A percentile compares a stretch with the other conserved stretches of the same genome.
Evolutionary conservation across 257 asterid species (phyloP).

Genomic region (Knoxia roxburghii): DNA sequence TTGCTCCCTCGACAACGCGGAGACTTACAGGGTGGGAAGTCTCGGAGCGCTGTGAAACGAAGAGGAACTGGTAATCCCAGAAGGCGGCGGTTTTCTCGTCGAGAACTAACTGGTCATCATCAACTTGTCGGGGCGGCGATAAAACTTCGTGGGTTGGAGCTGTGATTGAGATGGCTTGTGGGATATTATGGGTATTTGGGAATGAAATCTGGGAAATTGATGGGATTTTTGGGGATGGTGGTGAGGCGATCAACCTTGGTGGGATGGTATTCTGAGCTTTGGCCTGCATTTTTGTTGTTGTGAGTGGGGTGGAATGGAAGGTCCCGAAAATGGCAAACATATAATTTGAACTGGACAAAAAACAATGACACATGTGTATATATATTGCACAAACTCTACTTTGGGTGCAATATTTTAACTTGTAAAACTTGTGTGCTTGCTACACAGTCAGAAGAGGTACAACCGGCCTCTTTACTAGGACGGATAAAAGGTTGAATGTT

Average conservation of each 20-base stretch:
- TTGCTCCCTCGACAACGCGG: conserved; percentile 67
- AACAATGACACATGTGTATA: neutral
- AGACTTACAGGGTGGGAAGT: conserved; percentile 55
- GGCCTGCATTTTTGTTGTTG: conserved; percentile 52
- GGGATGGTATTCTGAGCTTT: conserved; percentile 48
- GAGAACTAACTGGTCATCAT: conserved; percentile 15
- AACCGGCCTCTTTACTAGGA: too few relatives aligned
- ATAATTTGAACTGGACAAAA: neutral
- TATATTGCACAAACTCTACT: neutral
- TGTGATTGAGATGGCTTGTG: conserved; percentile 60
- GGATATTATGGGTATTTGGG: conserved; percentile 24
- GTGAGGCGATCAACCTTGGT: conserved; percentile 37
- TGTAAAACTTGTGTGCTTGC: too few relatives aligned
- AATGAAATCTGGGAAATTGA: conserved; percentile 35
- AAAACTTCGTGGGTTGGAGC: conserved; percentile 31
- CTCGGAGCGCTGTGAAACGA: conserved; percentile 88
- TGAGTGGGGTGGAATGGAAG: neutral
- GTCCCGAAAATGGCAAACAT: neutral
- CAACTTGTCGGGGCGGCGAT: conserved; percentile 4
- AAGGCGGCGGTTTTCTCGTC: conserved; percentile 66
- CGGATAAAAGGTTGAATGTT: too few relatives aligned
- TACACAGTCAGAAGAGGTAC: too few relatives aligned
- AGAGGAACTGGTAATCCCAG: conserved; percentile 90
- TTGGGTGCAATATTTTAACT: too few relatives aligned
- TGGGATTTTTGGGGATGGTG: conserved; percentile 38